Conservation (phyloP, 805 yeast species). For the Candida nemodendra region DNA sequence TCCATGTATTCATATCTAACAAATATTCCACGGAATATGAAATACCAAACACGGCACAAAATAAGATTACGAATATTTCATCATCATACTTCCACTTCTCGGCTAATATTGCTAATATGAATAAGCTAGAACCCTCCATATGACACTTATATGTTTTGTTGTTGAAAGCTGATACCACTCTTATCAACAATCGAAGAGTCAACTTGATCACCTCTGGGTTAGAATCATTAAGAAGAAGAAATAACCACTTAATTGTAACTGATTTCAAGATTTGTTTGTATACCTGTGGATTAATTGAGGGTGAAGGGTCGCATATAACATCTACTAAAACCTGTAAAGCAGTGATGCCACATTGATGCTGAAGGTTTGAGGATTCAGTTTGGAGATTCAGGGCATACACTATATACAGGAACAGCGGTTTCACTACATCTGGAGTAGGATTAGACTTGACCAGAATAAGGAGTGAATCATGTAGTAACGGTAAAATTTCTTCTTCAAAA, state of each 20-base stretch:
- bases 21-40: conserved; percentile 26
- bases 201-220: conserved; percentile 37
- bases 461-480: conserved; percentile 40
- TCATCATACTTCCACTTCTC: conserved; percentile 49
- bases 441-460: conserved; percentile 43
- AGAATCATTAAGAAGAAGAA: conserved; percentile 48
- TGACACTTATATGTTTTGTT: conserved; percentile 48
- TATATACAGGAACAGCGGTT: conserved; percentile 50
- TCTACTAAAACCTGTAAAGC: conserved; percentile 38
- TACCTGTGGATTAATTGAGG: conserved; percentile 6
- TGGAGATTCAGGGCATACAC: conserved; percentile 45
- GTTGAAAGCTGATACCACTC: conserved; percentile 47
- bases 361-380: conserved; percentile 17
- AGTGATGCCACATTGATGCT: conserved; percentile 32
- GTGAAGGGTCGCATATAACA: conserved; percentile 39
- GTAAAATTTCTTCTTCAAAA: conserved; percentile 37
- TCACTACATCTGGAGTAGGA: conserved; percentile 53
- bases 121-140: conserved; percentile 50
- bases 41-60: conserved; percentile 48
- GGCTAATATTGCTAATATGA: conserved; percentile 44
- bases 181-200: conserved; percentile 46
- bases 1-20: conserved; percentile 11
- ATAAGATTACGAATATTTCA: conserved; percentile 40
- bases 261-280: conserved; percentile 48
- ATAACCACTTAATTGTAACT: conserved; percentile 63